Evolutionary conservation across 768 basidiomycete genomes (phyloP).

Genomic region (Neoboletus brunneissimus): DNA sequence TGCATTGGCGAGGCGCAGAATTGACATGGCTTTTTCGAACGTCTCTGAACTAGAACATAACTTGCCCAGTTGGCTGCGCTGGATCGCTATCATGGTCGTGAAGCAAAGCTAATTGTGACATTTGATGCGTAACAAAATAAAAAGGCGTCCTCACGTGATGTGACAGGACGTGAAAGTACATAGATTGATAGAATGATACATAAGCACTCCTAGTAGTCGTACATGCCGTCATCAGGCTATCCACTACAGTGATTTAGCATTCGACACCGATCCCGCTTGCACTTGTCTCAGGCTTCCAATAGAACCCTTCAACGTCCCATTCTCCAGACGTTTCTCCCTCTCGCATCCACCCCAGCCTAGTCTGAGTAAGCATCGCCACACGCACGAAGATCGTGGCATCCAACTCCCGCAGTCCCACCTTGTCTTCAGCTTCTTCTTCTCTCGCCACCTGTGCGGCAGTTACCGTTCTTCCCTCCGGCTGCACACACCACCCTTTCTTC

Average conservation of each 20-base stretch:
- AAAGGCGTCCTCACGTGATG: background rate
- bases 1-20: slow-evolving; percentile 19
- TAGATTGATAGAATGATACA: too few species aligned
- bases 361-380: slow-evolving; percentile 49
- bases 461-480: slow-evolving; percentile 10
- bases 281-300: background rate
- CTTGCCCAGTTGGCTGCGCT: slow-evolving; percentile 16
- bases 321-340: slow-evolving; percentile 34
- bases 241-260: background rate
- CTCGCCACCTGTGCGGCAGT: slow-evolving; percentile 16
- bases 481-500: slow-evolving; percentile 23
- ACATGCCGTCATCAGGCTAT: too few species aligned
- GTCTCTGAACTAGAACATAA: slow-evolving; percentile 27
- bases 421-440: slow-evolving; percentile 27
- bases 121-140: background rate
- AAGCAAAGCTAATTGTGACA: background rate
- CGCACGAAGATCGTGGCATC: slow-evolving; percentile 69
- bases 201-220: too few species aligned
- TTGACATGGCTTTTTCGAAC: slow-evolving; percentile 20
- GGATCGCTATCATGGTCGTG: slow-evolving; percentile 16
- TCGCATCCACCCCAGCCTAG: slow-evolving; percentile 39
- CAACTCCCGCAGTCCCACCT: slow-evolving; percentile 27
- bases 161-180: background rate
- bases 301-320: slow-evolving; percentile 26
- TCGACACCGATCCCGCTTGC: background rate